Conservation (phyloP, 495 filamentous ascomycete species). For the Bacidia gigantensis region DNA sequence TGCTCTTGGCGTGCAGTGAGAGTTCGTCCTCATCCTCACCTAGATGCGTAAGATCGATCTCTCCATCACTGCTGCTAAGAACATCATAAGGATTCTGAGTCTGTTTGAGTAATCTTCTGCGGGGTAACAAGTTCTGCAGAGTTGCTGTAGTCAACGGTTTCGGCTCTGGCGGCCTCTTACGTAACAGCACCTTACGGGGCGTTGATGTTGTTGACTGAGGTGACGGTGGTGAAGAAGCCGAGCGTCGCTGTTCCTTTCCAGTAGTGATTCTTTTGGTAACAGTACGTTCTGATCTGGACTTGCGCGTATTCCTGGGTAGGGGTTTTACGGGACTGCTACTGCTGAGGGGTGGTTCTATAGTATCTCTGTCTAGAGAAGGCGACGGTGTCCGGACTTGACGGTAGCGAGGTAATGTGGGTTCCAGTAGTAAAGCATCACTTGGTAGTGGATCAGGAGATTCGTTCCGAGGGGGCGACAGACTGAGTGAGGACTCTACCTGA, state of each 20-base stretch:
- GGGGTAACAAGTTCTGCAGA: constrained; percentile 20
- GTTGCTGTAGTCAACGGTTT: constrained; percentile 19
- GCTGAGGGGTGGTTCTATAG: constrained; percentile 17
- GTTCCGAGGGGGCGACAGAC: not conserved
- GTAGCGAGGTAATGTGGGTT: constrained; percentile 9
- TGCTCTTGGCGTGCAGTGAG: constrained; percentile 9
- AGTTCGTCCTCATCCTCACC: constrained; percentile 19
- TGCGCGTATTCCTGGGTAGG: not conserved
- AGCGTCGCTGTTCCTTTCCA: not conserved
- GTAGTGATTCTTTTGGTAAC: not conserved
- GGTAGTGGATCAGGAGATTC: constrained; percentile 1
- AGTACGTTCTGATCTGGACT: constrained; percentile 2
- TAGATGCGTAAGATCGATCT: constrained; percentile 10
- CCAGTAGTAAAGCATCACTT: constrained; percentile 3
- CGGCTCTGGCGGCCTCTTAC: not conserved
- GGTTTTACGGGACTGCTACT: constrained; percentile 11
- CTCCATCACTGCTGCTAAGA: constrained; percentile 17
- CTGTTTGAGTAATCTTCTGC: constrained; percentile 10
- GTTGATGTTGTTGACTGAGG: constrained; percentile 12
- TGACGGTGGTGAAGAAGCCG: constrained; percentile 6
- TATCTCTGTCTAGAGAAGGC: constrained; percentile 11
- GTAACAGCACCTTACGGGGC: constrained; percentile 4
- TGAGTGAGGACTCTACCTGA: constrained; percentile 6
- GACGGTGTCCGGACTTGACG: constrained; percentile 4
- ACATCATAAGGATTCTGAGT: constrained; percentile 12